These are phyloP conservation scores for Acer campestre DNA, from an alignment of 345 rosid species.

Conservation along the genomic window DNA sequence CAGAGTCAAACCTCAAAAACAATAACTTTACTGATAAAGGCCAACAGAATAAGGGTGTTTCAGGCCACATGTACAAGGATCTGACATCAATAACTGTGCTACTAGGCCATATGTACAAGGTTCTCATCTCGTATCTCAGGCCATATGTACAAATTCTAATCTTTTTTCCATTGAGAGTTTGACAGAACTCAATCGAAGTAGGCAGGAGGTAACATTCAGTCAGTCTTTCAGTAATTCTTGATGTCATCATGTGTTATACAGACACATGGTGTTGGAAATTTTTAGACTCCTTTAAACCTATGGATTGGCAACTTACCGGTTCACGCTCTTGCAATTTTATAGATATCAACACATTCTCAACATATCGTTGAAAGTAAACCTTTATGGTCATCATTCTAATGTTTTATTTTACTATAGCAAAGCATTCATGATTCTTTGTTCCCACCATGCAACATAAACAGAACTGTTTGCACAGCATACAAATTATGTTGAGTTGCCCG, in stretches of 20 bases:
- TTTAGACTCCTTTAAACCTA: background rate
- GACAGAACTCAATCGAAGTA: background rate
- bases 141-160: background rate
- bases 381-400: background rate
- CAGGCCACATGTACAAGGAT: background rate
- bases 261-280: background rate
- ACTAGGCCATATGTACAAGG: background rate
- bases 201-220: background rate
- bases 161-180: background rate
- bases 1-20: background rate
- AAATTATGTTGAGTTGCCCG: background rate
- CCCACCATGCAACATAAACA: background rate
- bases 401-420: background rate
- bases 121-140: background rate
- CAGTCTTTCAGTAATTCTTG: background rate
- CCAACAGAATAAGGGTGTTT: background rate
- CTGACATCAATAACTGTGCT: background rate
- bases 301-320: background rate
- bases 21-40: background rate
- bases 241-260: background rate
- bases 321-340: background rate
- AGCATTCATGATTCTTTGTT: background rate
- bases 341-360: background rate
- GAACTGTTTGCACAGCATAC: background rate
- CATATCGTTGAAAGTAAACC: background rate